Base-by-base conservation (phyloP, 495 filamentous ascomycete species). In the Haplographium delicatum region DNA sequence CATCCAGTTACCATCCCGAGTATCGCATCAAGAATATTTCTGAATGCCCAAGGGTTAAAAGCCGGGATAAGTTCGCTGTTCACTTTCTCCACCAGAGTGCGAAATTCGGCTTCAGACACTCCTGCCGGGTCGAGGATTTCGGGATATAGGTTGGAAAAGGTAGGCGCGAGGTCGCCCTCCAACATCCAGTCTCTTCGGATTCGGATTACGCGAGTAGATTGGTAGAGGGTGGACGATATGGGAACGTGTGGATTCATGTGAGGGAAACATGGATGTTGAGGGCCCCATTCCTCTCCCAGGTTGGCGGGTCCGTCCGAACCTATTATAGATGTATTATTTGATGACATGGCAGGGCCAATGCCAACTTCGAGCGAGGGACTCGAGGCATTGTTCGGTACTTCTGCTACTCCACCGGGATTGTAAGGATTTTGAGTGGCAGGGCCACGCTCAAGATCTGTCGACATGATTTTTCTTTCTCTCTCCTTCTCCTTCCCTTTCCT, bases 171-270 rank as follows among this genome's bases (percentile, higher is more conserved):
- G 64, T 99, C 93, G 4, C 90, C 94, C 34, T 79, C 76, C 18
- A 87, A 63, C 74, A 96, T 84, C 86, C 89, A 99, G 64, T 97
- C 93, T 20, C 93, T 76, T 20, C 80, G 76, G 44, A 99, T 84
- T 1, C 93, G 85, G 62, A 99, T 96, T 44, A 99, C 84, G 51
- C 90, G 82, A 13, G 93, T 99, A 5, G 71, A 80, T 35, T 73
- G 65, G 58, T 84, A 85, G 54, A 95, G 80, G 5, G 79, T 72
- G 1, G 87, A 91, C 38, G 80, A 73, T 16, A 85, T 62, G 1
- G 91, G 88, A 15, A 96, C 87, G 64, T 95, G 89, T 0, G 91
- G 88, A 64, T 99, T 99, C 46, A 84, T 73, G 65, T 99, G 93
- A 34, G 91, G 91, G 62, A 82, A 95, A 65, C 90, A 95, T 5